Evolutionary conservation across 2,329 filamentous ascomycete species (phyloP).

Genomic region (Nemania sp.): DNA sequence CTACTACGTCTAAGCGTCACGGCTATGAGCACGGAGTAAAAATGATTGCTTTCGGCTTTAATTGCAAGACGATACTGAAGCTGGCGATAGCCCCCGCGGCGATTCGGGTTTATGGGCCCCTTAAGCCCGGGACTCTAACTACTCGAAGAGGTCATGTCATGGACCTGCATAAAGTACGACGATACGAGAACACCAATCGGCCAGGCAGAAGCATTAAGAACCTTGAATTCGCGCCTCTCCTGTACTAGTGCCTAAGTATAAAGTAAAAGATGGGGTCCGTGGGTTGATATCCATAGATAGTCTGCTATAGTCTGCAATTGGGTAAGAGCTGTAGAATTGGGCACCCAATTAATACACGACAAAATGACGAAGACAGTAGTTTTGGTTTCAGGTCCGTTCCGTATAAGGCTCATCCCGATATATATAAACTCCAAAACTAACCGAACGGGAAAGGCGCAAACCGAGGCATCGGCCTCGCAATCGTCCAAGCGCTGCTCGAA

Average conservation of each 20-base stretch:
- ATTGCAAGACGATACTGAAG: no score
- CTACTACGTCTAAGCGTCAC: no score
- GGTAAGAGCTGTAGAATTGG: background rate
- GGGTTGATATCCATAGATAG: background rate
- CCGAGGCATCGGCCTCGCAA: slow-evolving; percentile 42
- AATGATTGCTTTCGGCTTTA: background rate
- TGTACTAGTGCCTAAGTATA: background rate
- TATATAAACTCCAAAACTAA: background rate
- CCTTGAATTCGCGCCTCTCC: background rate
- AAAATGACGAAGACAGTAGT: slow-evolving; percentile 40
- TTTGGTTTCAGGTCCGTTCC: slow-evolving; percentile 38
- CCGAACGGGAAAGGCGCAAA: slow-evolving; percentile 35
- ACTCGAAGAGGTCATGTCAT: background rate
- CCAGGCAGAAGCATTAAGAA: background rate
- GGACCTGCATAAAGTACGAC: background rate
- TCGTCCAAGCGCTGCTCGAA: slow-evolving; percentile 39
- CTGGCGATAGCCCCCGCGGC: background rate
- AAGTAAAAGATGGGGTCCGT: background rate
- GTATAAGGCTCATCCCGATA: no score
- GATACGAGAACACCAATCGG: background rate
- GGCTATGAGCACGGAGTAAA: background rate
- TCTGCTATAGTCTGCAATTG: no score
- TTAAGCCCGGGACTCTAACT: slow-evolving; percentile 14
- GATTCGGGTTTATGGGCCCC: slow-evolving; percentile 11
- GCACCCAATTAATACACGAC: background rate